These are phyloP conservation scores for Skeletonema costatum DNA, from an alignment of 108 stramenopile genomes.

Conservation along the genomic window DNA sequence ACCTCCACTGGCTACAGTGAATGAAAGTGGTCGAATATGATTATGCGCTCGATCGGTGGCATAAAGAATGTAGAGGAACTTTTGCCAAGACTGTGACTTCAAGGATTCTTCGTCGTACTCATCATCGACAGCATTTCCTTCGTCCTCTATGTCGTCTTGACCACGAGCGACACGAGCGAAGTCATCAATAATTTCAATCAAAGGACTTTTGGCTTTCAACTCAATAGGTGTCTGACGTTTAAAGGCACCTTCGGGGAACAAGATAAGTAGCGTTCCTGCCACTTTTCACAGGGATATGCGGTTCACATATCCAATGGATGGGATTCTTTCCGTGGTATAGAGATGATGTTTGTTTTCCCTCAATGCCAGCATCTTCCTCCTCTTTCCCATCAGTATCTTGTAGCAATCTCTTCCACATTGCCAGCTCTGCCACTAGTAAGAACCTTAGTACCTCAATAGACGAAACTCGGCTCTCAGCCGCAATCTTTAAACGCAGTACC, in stretches of 20 bases:
- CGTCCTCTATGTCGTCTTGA: background rate
- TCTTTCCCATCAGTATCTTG: background rate
- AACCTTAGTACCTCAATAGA: conserved; percentile 15
- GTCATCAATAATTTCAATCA: conserved; percentile 41
- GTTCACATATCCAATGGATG: conserved; percentile 41
- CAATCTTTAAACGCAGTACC: conserved; percentile 41
- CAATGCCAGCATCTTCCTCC: no score
- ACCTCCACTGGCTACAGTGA: no score
- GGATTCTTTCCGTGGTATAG: conserved; percentile 37
- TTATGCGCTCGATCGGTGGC: conserved; percentile 18
- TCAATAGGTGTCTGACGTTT: conserved; percentile 15
- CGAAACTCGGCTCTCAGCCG: conserved; percentile 21
- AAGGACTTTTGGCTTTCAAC: conserved; percentile 15
- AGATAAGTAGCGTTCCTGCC: conserved; percentile 50
- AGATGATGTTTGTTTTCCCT: background rate
- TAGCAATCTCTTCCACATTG: conserved; percentile 26
- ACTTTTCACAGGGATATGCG: conserved; percentile 71
- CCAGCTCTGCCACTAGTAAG: conserved; percentile 34
- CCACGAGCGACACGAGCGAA: conserved; percentile 31
- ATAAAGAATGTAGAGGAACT: conserved; percentile 27
- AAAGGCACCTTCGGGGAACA: conserved; percentile 37
- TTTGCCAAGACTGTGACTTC: conserved; percentile 6
- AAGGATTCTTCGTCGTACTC: conserved; percentile 4
- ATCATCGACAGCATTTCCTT: background rate
- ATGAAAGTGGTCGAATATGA: background rate